Evolutionary conservation across 306 rosid genomes (phyloP).

Genomic region (Rubus idaeus): DNA sequence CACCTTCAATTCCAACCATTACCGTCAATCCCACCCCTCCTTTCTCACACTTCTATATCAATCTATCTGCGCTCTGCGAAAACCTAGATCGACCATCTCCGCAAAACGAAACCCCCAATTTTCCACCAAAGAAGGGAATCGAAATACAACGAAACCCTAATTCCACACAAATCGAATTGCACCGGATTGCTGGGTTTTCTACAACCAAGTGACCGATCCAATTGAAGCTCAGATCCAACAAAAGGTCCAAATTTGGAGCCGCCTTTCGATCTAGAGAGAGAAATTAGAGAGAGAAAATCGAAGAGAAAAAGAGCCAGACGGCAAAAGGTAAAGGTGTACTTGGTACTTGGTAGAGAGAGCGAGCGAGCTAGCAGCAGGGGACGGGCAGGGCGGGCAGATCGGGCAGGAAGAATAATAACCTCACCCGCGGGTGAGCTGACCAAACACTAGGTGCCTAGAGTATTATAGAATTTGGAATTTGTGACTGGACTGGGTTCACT

Average conservation of each 20-base stretch:
- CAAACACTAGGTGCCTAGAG: neutral
- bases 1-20: conserved; percentile 35
- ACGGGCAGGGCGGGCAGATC: conserved; percentile 41
- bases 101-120: neutral
- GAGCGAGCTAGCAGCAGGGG: conserved; percentile 4
- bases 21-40: conserved; percentile 42
- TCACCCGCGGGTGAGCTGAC: conserved; percentile 29
- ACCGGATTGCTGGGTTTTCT: conserved; percentile 4
- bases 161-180: too few species aligned
- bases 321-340: conserved; percentile 39
- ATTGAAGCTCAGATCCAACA: conserved; percentile 32
- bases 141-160: conserved; percentile 16
- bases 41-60: neutral
- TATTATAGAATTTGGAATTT: neutral
- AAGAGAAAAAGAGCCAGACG: conserved; percentile 24
- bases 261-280: conserved; percentile 41
- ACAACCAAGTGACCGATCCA: conserved; percentile 10
- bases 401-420: conserved; percentile 54
- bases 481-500: conserved; percentile 8
- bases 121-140: neutral
- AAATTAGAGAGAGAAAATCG: conserved; percentile 34
- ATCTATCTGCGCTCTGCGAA: conserved; percentile 1
- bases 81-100: conserved; percentile 36
- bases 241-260: conserved; percentile 31
- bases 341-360: conserved; percentile 36